Conservation (phyloP, 345 rosid species). For the Turritis glabra region DNA sequence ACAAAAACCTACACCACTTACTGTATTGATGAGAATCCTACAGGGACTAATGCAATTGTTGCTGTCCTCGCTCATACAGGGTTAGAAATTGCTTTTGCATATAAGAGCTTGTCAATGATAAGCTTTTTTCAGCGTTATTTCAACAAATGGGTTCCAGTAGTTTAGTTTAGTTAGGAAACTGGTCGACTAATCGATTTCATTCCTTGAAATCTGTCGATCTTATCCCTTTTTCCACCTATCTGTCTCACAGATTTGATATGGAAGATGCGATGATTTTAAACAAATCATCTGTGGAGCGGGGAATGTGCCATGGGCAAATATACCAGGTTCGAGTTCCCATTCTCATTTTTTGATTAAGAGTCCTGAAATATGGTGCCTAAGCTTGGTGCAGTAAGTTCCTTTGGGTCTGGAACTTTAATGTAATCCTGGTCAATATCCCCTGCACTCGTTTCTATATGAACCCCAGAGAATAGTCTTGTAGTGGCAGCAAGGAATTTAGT, state of each 20-base stretch:
- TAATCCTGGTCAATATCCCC: conserved; percentile 5
- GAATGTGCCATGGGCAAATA: conserved; percentile 96
- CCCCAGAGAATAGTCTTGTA: neutral
- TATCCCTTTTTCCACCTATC: neutral
- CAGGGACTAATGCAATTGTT: conserved; percentile 97
- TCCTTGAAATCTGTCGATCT: no score
- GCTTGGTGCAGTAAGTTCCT: conserved; percentile 1
- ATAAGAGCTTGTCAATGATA: conserved; percentile 7
- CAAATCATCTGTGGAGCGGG: conserved; percentile 92
- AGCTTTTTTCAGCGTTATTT: neutral
- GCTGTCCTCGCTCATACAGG: conserved; percentile 97
- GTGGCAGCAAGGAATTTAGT: neutral
- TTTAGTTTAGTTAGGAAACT: no score
- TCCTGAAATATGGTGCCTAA: conserved; percentile 11
- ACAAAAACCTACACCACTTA: conserved; percentile 73
- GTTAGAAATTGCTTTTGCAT: conserved; percentile 39
- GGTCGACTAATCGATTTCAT: no score
- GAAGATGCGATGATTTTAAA: conserved; percentile 99
- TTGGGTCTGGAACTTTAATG: conserved; percentile 13
- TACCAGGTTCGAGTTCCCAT: conserved; percentile 67
- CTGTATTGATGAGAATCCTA: conserved; percentile 77
- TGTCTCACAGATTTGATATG: conserved; percentile 78
- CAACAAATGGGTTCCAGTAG: no score
- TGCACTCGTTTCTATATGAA: neutral
- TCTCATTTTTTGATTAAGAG: neutral